Percentiles rank a stretch among this genome's conserved stretches.
Evolutionary conservation across 805 yeast genomes (phyloP).

Genomic region (Soucietia sequanensis): DNA sequence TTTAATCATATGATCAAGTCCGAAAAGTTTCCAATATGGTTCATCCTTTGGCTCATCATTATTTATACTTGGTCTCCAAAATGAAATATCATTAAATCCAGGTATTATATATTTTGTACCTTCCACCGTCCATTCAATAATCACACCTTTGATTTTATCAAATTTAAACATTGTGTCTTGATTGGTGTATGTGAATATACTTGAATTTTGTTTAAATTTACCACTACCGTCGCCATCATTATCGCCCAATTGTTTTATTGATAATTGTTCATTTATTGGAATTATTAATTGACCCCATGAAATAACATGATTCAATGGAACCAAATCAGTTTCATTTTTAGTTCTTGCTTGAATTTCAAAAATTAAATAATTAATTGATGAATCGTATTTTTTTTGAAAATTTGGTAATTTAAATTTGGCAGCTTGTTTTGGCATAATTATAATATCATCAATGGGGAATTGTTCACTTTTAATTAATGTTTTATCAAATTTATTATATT

Average conservation of each 20-base stretch:
- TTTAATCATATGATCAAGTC: slow-evolving; percentile 17
- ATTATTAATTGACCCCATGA: slow-evolving; percentile 22
- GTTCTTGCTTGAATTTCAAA: slow-evolving; percentile 9
- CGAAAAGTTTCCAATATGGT: slow-evolving; percentile 24
- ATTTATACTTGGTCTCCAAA: slow-evolving; percentile 32
- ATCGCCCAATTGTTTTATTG: too few species aligned
- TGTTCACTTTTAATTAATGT: slow-evolving; percentile 5
- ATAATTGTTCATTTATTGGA: not conserved
- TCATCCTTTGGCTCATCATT: slow-evolving; percentile 18
- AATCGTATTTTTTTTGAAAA: slow-evolving; percentile 2
- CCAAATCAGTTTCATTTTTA: slow-evolving; percentile 4
- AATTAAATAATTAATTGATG: too few species aligned
- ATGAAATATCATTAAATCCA: slow-evolving; percentile 11
- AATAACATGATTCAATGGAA: slow-evolving; percentile 16
- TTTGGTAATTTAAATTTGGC: slow-evolving; percentile 4
- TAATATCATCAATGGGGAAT: slow-evolving; percentile 3
- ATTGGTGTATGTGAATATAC: not conserved
- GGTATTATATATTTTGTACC: slow-evolving; percentile 3
- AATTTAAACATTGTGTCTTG: not conserved
- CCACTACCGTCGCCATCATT: too few species aligned
- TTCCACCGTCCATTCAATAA: slow-evolving; percentile 6
- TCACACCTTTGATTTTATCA: slow-evolving; percentile 11
- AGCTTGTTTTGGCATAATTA: slow-evolving; percentile 5
- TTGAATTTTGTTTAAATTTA: too few species aligned
- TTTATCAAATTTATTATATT: slow-evolving; percentile 7